These are phyloP conservation scores for Hydnomerulius pinastri DNA, from an alignment of 768 basidiomycete genomes.

Conservation along the genomic window DNA sequence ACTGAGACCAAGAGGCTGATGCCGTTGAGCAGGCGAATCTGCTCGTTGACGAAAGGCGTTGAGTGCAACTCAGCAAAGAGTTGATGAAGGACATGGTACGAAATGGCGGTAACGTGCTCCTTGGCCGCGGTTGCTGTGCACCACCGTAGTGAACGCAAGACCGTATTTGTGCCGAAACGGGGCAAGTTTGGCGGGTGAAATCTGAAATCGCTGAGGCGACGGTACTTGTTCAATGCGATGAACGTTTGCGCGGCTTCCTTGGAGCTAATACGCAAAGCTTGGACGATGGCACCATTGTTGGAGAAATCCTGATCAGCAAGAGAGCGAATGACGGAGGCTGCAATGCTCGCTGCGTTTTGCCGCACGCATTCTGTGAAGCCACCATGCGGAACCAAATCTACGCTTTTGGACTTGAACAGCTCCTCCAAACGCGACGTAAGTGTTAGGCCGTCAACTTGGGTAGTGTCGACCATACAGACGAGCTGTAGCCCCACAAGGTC, in stretches of 20 bases:
- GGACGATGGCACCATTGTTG: slow-evolving; percentile 48
- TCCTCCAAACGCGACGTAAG: slow-evolving; percentile 35
- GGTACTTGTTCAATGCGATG: slow-evolving; percentile 51
- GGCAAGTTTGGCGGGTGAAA: slow-evolving; percentile 71
- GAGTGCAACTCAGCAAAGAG: slow-evolving; percentile 67
- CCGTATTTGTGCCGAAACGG: slow-evolving; percentile 45
- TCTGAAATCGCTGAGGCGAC: slow-evolving; percentile 46
- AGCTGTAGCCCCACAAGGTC: slow-evolving; percentile 68
- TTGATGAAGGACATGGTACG: slow-evolving; percentile 77
- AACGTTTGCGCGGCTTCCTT: slow-evolving; percentile 49
- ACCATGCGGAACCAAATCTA: slow-evolving; percentile 29
- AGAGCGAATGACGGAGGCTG: slow-evolving; percentile 58
- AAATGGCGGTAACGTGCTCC: slow-evolving; percentile 54
- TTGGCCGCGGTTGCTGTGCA: slow-evolving; percentile 44
- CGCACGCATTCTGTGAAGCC: slow-evolving; percentile 39
- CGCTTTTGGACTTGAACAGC: slow-evolving; percentile 36
- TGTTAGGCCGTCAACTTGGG: slow-evolving; percentile 16
- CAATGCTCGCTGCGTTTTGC: slow-evolving; percentile 56
- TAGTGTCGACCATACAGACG: slow-evolving; percentile 45
- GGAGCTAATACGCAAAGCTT: slow-evolving; percentile 41
- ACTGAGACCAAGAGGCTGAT: slow-evolving; percentile 75
- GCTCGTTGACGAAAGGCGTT: slow-evolving; percentile 81
- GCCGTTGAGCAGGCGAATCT: slow-evolving; percentile 71
- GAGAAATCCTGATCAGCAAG: slow-evolving; percentile 70
- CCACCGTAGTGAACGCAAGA: slow-evolving; percentile 65